These are phyloP conservation scores for Botryosphaeria dothidea DNA, from an alignment of 2,329 filamentous ascomycete species.

Conservation along the genomic window DNA sequence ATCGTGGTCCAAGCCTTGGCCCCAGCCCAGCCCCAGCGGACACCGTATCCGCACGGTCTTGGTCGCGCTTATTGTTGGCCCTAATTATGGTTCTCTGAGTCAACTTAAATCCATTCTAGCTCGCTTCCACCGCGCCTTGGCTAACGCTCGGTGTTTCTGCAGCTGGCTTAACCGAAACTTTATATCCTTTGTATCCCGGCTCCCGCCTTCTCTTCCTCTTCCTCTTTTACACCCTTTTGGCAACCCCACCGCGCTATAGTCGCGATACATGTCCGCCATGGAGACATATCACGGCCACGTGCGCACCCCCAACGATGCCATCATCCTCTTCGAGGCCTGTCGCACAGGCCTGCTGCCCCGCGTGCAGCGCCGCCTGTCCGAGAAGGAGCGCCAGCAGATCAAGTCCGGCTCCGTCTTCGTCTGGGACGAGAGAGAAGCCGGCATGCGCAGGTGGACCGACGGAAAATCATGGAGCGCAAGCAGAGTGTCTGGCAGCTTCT, in stretches of 20 bases:
- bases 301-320: slow-evolving; percentile 92
- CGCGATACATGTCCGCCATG: slow-evolving; percentile 56
- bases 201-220: not conserved
- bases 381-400: slow-evolving; percentile 96
- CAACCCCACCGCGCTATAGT: not conserved
- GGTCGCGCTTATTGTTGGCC: slow-evolving; percentile 17
- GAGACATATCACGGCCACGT: slow-evolving; percentile 97
- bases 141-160: slow-evolving; percentile 20
- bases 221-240: not conserved
- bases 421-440: slow-evolving; percentile 98
- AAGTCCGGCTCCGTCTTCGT: slow-evolving; percentile 97
- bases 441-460: slow-evolving; percentile 98
- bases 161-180: slow-evolving; percentile 19
- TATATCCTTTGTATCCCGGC: slow-evolving; percentile 20
- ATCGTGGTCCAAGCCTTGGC: slow-evolving; percentile 7
- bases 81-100: slow-evolving; percentile 15
- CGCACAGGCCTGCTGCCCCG: slow-evolving; percentile 83
- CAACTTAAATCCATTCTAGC: slow-evolving; percentile 20
- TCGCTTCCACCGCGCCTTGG: slow-evolving; percentile 18
- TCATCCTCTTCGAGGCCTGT: slow-evolving; percentile 98
- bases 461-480: slow-evolving; percentile 99
- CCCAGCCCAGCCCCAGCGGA: not conserved
- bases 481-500: slow-evolving; percentile 92
- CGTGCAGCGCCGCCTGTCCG: slow-evolving; percentile 88
- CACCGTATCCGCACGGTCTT: slow-evolving; percentile 9